Conservation (phyloP, 176 grass and related monocot genomes). For the Bromus sterilis region DNA sequence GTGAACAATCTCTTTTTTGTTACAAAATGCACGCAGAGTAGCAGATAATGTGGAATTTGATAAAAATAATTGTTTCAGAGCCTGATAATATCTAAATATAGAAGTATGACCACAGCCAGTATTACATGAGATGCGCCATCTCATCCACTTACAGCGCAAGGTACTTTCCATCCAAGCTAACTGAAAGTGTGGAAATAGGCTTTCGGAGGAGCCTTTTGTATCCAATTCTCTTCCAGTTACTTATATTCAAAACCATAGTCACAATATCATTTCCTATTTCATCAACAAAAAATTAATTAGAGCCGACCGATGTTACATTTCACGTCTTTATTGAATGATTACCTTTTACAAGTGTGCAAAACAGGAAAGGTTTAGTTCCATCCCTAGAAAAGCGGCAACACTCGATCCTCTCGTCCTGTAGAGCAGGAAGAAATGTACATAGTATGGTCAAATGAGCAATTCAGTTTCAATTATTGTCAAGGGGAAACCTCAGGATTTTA, state of each 20-base stretch:
- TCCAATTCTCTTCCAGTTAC: constrained; percentile 81
- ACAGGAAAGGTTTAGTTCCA: constrained; percentile 85
- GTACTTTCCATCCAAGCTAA: constrained; percentile 93
- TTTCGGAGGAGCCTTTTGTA: constrained; percentile 69
- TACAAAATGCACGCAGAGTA: not conserved
- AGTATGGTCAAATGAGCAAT: not conserved
- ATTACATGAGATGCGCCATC: not conserved
- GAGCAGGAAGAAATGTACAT: not conserved
- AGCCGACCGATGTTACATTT: not conserved
- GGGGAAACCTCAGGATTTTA: not conserved
- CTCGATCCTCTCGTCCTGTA: constrained; percentile 88
- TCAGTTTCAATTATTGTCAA: not conserved
- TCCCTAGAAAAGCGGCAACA: constrained; percentile 90
- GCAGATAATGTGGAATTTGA: not conserved
- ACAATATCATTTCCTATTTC: constrained; percentile 40
- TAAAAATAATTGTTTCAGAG: not conserved
- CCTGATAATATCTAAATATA: not conserved
- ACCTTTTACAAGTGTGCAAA: constrained; percentile 93
- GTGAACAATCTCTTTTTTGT: not conserved
- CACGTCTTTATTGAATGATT: constrained; percentile 20
- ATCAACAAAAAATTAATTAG: constrained; percentile 15
- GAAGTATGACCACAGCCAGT: not conserved
- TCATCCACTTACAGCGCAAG: constrained; percentile 74
- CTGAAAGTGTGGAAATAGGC: constrained; percentile 61
- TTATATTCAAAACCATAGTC: constrained; percentile 73